Conservation (phyloP, 179 eudicot genomes). For the Nepenthes alata region DNA sequence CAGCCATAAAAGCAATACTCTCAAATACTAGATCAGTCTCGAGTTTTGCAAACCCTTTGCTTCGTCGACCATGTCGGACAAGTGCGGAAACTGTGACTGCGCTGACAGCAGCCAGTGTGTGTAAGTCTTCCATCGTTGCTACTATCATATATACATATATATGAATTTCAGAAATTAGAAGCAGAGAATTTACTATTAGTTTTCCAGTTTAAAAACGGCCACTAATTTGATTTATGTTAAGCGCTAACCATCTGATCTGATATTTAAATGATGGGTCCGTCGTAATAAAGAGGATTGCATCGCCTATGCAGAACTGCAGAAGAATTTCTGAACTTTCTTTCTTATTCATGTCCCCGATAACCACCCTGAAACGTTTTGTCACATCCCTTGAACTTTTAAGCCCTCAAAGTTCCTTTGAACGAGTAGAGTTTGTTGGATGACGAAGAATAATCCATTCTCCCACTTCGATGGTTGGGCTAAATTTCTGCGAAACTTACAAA, state of each 20-base stretch:
- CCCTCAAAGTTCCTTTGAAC: too few species aligned
- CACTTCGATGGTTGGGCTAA: too few species aligned
- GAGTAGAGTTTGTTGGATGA: too few species aligned
- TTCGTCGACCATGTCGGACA: slow-evolving; percentile 28
- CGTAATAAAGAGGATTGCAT: background rate
- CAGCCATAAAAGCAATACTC: background rate
- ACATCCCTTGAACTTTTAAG: too few species aligned
- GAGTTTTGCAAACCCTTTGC: background rate
- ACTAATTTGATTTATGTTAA: background rate
- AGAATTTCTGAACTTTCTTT: too few species aligned
- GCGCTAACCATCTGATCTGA: background rate
- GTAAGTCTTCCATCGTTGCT: slow-evolving; percentile 17
- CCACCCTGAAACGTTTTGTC: too few species aligned
- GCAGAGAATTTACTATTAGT: background rate
- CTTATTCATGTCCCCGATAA: too few species aligned
- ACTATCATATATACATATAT: background rate
- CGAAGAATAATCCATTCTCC: too few species aligned
- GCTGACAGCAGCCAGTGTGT: slow-evolving; percentile 32
- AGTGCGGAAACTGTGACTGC: slow-evolving; percentile 36
- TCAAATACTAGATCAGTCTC: background rate
- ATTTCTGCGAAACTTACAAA: too few species aligned
- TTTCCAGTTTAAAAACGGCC: background rate
- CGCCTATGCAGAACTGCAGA: background rate
- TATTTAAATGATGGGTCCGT: background rate
- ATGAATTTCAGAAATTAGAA: background rate